phyloP scores from a whole-genome alignment of 495 filamentous ascomycete species.

The Astrothelium macrocarpum region DNA sequence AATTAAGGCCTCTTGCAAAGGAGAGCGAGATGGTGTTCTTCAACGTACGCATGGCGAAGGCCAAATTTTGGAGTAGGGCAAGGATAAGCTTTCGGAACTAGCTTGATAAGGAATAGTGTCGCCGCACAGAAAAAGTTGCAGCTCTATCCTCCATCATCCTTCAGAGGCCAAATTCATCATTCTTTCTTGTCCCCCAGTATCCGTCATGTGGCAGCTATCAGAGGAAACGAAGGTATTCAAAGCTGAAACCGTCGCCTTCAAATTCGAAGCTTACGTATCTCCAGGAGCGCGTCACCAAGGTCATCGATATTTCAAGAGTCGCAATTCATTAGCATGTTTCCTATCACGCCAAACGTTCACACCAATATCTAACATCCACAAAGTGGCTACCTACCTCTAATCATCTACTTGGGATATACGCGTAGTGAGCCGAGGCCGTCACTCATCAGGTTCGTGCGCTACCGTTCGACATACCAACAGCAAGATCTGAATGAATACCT shows the following conservation, averaged over 20 bases:
- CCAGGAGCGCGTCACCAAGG: slow-evolving; percentile 90
- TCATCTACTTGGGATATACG: slow-evolving; percentile 95
- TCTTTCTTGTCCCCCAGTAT: background rate
- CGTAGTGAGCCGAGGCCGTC: slow-evolving; percentile 84
- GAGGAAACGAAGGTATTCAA: slow-evolving; percentile 82
- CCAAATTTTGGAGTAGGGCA: background rate
- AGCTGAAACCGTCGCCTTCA: background rate
- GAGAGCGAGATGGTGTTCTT: background rate
- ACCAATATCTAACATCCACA: slow-evolving; percentile 4
- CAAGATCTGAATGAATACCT: slow-evolving; percentile 2
- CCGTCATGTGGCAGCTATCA: slow-evolving; percentile 61
- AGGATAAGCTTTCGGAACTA: background rate
- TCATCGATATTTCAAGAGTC: slow-evolving; percentile 87
- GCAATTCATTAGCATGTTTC: slow-evolving; percentile 86
- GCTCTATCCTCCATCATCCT: background rate
- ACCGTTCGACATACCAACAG: background rate
- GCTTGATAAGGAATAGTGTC: background rate
- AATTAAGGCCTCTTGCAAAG: background rate
- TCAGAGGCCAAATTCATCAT: background rate
- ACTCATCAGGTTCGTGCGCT: slow-evolving; percentile 63
- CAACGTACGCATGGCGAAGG: background rate
- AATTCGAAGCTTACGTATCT: slow-evolving; percentile 8
- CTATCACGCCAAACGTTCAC: background rate
- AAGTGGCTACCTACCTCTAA: slow-evolving; percentile 92
- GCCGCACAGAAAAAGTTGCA: background rate